Percentiles rank a stretch among this genome's conserved stretches.
These are phyloP conservation scores for Asterophora parasitica DNA, from an alignment of 768 basidiomycete species.

Conservation along the genomic window DNA sequence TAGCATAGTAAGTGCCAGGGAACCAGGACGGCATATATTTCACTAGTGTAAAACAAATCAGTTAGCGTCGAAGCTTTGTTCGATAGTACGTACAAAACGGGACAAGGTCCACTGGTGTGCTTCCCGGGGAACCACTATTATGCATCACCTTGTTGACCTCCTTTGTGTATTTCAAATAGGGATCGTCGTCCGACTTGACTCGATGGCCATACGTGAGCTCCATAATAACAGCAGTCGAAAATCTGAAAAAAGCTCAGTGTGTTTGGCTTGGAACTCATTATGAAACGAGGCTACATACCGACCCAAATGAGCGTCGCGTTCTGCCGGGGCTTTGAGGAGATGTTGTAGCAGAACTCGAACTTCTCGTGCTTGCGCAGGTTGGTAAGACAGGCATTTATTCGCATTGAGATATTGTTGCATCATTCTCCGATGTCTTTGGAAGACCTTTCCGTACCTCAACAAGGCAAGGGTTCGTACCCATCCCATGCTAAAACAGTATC, in stretches of 20 bases:
- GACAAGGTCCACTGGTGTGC: slow-evolving; percentile 15
- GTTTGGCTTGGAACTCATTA: background rate
- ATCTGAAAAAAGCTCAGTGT: slow-evolving; percentile 1
- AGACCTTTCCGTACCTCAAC: slow-evolving; percentile 15
- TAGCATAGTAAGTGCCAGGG: slow-evolving; percentile 23
- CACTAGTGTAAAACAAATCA: slow-evolving; percentile 17
- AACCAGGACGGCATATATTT: slow-evolving; percentile 29
- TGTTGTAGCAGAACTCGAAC: slow-evolving; percentile 25
- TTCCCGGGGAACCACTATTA: slow-evolving; percentile 20
- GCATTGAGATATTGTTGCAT: slow-evolving; percentile 17
- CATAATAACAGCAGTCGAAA: slow-evolving; percentile 20
- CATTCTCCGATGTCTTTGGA: slow-evolving; percentile 13
- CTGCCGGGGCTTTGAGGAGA: slow-evolving; percentile 21
- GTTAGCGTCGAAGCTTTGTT: too few relatives aligned
- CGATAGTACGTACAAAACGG: slow-evolving; percentile 22
- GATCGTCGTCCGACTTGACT: slow-evolving; percentile 29
- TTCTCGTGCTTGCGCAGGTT: slow-evolving; percentile 23
- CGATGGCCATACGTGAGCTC: slow-evolving; percentile 28
- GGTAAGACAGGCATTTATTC: slow-evolving; percentile 17
- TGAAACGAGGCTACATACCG: slow-evolving; percentile 16
- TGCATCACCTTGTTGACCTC: slow-evolving; percentile 22
- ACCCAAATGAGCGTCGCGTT: slow-evolving; percentile 23
- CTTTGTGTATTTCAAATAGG: slow-evolving; percentile 31
- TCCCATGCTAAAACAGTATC: slow-evolving; percentile 11
- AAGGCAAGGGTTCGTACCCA: slow-evolving; percentile 9